Base-by-base conservation (phyloP, 805 yeast genomes). In the Geotrichum ghanense region DNA sequence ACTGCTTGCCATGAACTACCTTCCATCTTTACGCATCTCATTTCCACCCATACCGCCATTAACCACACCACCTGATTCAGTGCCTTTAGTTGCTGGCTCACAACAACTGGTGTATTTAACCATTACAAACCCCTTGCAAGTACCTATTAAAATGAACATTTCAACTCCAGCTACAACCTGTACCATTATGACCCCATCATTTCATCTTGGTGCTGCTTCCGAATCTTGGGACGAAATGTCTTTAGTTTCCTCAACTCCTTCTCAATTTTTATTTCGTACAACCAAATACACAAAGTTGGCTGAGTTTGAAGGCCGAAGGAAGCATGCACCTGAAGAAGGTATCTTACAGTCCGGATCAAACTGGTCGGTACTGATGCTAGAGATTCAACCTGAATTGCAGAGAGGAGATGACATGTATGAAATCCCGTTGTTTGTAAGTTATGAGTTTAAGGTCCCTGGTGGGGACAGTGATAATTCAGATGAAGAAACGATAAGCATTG, bases 211-310 rank as follows among this genome's bases (percentile, higher is more conserved):
- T 4, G 54, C 61, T 2, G 42, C 44, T 17, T 42, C 52, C 2
- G 55, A 51, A 19, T 41, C 42, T 22, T 51, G 53, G 51, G 63
- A 59, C 44, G 56, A 54, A 22, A 44, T 39, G 25, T 50, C 56
- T n/a, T 48, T 57, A 17, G 20, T 56, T 4, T 43, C 51, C 42
- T 51, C 49, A 10, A 59, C 54, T 7, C 65, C 65, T 3, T 47
- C 53, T 19, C 45, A 42, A 12, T 46, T 46, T 3, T 52, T 62
- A 3, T 37, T 23, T 12, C 58, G 65, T 2, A 57, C 59, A 25
- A 51, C 64, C 9, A 44, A 49, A 1, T 53, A 55, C 1, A 51
- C 62, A 7, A 45, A 56, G 19, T 56, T 53, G 35, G 63, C 59
- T 10, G 54, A 50, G 44, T 56, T 62, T 60, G 54, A 56, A 12